Evolutionary conservation across 2,329 filamentous ascomycete genomes (phyloP).

Genomic region (Sarocladiaceae sp.): DNA sequence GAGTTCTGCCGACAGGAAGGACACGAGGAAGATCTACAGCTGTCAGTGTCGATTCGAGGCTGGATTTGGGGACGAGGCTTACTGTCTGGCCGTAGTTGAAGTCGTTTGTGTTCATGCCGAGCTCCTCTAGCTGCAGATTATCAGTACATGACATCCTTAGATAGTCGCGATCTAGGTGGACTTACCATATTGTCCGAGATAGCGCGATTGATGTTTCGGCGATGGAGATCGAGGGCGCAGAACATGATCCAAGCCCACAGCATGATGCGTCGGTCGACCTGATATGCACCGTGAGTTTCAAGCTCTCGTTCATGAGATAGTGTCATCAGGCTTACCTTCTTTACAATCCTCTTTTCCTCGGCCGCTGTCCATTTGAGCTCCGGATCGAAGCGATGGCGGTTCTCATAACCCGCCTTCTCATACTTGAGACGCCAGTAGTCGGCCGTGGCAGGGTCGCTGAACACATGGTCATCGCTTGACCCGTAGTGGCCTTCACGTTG

Average conservation of each 20-base stretch:
- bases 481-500: not conserved
- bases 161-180: not conserved
- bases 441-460: slow-evolving; percentile 39
- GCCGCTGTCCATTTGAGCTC: slow-evolving; percentile 35
- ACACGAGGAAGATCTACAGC: slow-evolving; percentile 33
- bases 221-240: slow-evolving; percentile 37
- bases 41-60: not conserved
- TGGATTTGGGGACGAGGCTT: slow-evolving; percentile 9
- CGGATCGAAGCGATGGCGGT: slow-evolving; percentile 45
- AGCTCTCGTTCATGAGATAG: not conserved
- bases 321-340: slow-evolving; percentile 31
- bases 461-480: slow-evolving; percentile 22
- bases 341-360: slow-evolving; percentile 39
- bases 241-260: slow-evolving; percentile 42
- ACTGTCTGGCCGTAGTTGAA: slow-evolving; percentile 37
- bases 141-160: slow-evolving; percentile 8
- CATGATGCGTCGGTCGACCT: slow-evolving; percentile 40
- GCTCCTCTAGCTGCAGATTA: slow-evolving; percentile 23
- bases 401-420: slow-evolving; percentile 48
- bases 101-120: slow-evolving; percentile 38
- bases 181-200: slow-evolving; percentile 32
- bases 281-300: slow-evolving; percentile 23
- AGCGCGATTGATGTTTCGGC: slow-evolving; percentile 39
- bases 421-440: slow-evolving; percentile 43
- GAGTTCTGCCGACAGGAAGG: slow-evolving; percentile 41